Evolutionary conservation across 31 red algal genomes (phyloP), one percentile per base, ranked within the genome.

Genomic region (Odonthalia washingtoniensis): DNA sequence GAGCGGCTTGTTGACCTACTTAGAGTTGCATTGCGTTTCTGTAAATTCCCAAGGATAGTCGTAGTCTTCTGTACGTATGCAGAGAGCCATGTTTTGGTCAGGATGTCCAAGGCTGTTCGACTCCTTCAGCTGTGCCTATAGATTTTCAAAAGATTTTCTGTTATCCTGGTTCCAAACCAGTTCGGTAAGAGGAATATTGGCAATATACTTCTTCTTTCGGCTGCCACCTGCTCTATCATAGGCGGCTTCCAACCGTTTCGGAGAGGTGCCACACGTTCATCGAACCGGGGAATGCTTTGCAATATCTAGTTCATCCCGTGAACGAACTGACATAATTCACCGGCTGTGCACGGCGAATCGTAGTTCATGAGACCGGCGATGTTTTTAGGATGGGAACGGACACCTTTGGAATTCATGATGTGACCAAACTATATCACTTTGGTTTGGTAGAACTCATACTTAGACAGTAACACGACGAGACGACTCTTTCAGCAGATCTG

Each of bases 321-420:
- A 46, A 89, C 30, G 43, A 49, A 81, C 42, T 89, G 62, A 34
- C 2, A 81, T 3, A 89, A 40, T 40, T 89, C 76, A 12, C 75
- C 76, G 18, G 76, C 86, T 5, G 65, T 81, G 14, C 43, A 33
- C 17, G 86, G 75, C 0, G 26, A 1, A 49, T 34, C 37, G 27
- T 12, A 63, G 5, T 89, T 24, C 40, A 16, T 3, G 26, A 81
- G 62, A 14, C 36, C 75, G 9, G 6, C 14, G 21, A 85, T 39
- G 38, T 74, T 85, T 39, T 74, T 63, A 9, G 82, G 66, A 34
- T 74, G 6, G 41, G 70, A 85, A 4, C 82, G 0, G 27, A 74
- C 39, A 52, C 65, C 82, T 27, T 85, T 4, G 0, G 37, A 17
- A 44, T 72, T 44, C 9, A 85, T 85, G 68, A 85, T 85, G 0